A percentile compares a stretch with the other conserved stretches of the same genome.
phyloP scores from a whole-genome alignment of 2,329 filamentous ascomycete genomes.

The Calonectria pauciramosa region DNA sequence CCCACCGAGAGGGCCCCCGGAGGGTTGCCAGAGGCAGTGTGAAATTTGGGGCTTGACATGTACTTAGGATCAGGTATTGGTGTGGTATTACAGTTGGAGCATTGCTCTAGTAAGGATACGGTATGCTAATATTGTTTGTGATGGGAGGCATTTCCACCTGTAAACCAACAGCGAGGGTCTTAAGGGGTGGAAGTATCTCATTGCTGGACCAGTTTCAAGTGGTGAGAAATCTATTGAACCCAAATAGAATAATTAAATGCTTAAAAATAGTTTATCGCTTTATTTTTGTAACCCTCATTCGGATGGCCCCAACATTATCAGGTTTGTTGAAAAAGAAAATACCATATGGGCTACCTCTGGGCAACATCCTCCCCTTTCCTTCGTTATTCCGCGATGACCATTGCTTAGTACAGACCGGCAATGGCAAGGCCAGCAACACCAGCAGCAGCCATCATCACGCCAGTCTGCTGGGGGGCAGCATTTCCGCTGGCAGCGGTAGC shows the following conservation, averaged over 20 bases:
- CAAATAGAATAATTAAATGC: background rate
- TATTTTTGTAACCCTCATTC: too few species aligned
- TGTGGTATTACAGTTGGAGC: too few species aligned
- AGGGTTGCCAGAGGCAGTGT: too few species aligned
- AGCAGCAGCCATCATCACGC: background rate
- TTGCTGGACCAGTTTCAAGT: background rate
- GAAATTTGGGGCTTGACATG: too few species aligned
- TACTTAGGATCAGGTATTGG: too few species aligned
- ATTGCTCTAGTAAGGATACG: too few species aligned
- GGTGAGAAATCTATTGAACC: background rate
- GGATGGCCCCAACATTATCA: too few species aligned
- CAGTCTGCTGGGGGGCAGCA: background rate
- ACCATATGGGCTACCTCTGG: background rate
- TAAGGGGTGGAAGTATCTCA: background rate
- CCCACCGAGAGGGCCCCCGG: too few species aligned
- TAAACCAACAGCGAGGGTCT: background rate
- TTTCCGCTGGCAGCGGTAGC: background rate
- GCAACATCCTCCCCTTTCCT: background rate
- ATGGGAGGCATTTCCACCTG: background rate
- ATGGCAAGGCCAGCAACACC: conserved; percentile 2
- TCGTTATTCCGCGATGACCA: background rate
- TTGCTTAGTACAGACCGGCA: background rate
- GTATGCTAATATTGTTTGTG: background rate
- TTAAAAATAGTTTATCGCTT: background rate
- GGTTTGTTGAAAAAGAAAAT: background rate